phyloP scores from a whole-genome alignment of 2,329 filamentous ascomycete genomes.

The Diaporthe longicolla region DNA sequence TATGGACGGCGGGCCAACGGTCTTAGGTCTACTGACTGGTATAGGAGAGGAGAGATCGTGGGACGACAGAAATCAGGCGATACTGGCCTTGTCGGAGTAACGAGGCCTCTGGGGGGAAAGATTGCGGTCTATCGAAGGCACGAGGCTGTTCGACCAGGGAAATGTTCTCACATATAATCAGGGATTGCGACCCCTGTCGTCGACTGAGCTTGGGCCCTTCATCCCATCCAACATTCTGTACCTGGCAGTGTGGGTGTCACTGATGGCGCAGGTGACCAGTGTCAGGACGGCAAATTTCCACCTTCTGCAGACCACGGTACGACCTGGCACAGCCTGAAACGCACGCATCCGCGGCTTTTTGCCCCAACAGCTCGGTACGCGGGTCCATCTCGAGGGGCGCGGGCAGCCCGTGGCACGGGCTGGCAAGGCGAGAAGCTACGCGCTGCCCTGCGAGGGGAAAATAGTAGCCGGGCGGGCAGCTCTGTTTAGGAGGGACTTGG shows the following conservation, averaged over 20 bases:
- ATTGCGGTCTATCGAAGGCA: conserved; percentile 23
- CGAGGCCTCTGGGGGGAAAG: conserved; percentile 1
- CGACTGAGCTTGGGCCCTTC: conserved; percentile 38
- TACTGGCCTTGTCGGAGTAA: background rate
- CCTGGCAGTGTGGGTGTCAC: conserved; percentile 35
- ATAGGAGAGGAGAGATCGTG: background rate
- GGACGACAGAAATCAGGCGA: background rate
- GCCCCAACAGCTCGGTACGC: conserved; percentile 25
- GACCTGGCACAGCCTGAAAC: conserved; percentile 34
- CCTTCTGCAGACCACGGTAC: conserved; percentile 40
- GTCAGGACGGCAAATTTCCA: conserved; percentile 34
- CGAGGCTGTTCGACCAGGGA: conserved; percentile 10
- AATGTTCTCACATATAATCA: conserved; percentile 31
- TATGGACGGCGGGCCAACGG: background rate
- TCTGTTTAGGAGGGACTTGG: background rate
- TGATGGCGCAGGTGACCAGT: conserved; percentile 32
- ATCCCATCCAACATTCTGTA: conserved; percentile 30
- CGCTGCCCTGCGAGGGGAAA: conserved; percentile 17
- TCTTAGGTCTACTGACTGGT: conserved; percentile 1
- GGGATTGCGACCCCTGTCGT: conserved; percentile 38
- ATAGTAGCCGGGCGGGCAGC: background rate
- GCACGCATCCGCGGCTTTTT: conserved; percentile 22
- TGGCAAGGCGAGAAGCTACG: conserved; percentile 18
- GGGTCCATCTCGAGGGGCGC: conserved; percentile 8
- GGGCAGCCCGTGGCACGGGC: conserved; percentile 20